Evolutionary conservation across 192 early-diverging fungal genomes (phyloP).

Genomic region (Podila verticillata): DNA sequence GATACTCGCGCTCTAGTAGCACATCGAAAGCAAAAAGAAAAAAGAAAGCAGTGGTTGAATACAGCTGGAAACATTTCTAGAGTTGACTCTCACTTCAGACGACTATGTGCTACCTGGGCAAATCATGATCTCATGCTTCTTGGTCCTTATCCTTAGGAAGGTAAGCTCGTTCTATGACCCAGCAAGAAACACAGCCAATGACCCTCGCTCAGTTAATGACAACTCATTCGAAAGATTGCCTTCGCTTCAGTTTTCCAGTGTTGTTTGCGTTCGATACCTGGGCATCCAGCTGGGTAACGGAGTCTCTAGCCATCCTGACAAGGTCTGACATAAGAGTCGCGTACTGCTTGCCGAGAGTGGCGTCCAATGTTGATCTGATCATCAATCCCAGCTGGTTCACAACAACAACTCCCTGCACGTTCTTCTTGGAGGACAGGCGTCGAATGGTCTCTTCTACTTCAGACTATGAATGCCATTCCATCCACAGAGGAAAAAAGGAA

Average conservation of each 20-base stretch:
- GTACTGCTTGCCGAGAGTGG: constrained; percentile 82
- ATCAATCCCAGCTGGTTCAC: constrained; percentile 92
- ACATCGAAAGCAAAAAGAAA: neutral
- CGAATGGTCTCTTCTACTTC: constrained; percentile 96
- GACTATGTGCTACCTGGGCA: constrained; percentile 74
- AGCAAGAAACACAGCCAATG: neutral
- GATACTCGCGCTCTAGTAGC: constrained; percentile 79
- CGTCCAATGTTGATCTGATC: constrained; percentile 89
- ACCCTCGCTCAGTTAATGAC: neutral
- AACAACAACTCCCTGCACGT: constrained; percentile 92
- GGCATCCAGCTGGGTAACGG: constrained; percentile 84
- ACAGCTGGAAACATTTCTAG: neutral
- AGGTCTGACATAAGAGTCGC: constrained; percentile 86
- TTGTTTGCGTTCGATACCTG: constrained; percentile 61
- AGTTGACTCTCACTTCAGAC: neutral
- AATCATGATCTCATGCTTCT: constrained; percentile 97
- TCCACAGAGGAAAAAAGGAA: neutral
- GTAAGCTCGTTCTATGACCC: constrained; percentile 86
- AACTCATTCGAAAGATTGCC: too few relatives aligned
- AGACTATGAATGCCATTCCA: constrained; percentile 15
- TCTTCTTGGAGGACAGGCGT: constrained; percentile 87
- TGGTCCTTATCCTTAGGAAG: constrained; percentile 92
- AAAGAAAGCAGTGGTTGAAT: neutral
- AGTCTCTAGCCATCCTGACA: constrained; percentile 76
- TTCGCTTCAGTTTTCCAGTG: too few relatives aligned